A percentile compares a stretch with the other conserved stretches of the same genome.
These are phyloP conservation scores for Claviceps africana DNA, from an alignment of 2,329 filamentous ascomycete species.

Conservation along the genomic window DNA sequence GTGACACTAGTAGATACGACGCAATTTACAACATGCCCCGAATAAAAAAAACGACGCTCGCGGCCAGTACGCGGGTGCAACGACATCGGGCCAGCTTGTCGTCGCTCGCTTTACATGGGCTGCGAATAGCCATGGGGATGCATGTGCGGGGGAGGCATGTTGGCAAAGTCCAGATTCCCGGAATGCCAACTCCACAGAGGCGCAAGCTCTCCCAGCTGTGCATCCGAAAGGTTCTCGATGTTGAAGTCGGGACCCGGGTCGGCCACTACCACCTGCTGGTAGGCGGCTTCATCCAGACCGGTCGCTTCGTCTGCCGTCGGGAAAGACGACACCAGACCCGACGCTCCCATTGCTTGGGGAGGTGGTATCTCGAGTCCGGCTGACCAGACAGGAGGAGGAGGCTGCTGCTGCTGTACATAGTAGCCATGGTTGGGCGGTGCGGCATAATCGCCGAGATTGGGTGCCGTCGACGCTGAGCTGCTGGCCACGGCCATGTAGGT, in stretches of 20 bases:
- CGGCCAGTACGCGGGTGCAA: too few relatives aligned
- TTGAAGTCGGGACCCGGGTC: slow-evolving; percentile 7
- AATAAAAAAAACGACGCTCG: too few relatives aligned
- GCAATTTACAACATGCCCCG: too few relatives aligned
- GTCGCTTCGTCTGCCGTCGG: not conserved
- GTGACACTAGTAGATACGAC: too few relatives aligned
- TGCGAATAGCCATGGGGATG: not conserved
- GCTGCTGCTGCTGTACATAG: not conserved
- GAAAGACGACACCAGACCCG: slow-evolving; percentile 1
- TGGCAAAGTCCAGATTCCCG: slow-evolving; percentile 9
- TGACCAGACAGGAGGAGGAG: not conserved
- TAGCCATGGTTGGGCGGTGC: not conserved
- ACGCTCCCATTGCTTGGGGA: not conserved
- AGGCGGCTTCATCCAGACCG: not conserved
- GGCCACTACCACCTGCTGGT: not conserved
- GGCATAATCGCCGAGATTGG: not conserved
- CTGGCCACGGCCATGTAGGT: not conserved
- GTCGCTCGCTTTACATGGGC: not conserved
- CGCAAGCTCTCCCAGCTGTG: slow-evolving; percentile 11
- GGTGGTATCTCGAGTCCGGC: not conserved
- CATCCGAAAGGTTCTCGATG: slow-evolving; percentile 11
- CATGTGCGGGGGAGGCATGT: not conserved
- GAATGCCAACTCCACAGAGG: slow-evolving; percentile 14
- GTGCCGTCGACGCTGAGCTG: not conserved
- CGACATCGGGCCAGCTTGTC: too few relatives aligned